phyloP scores from a whole-genome alignment of 2,329 filamentous ascomycete species.

The Fusarium subtropicale region DNA sequence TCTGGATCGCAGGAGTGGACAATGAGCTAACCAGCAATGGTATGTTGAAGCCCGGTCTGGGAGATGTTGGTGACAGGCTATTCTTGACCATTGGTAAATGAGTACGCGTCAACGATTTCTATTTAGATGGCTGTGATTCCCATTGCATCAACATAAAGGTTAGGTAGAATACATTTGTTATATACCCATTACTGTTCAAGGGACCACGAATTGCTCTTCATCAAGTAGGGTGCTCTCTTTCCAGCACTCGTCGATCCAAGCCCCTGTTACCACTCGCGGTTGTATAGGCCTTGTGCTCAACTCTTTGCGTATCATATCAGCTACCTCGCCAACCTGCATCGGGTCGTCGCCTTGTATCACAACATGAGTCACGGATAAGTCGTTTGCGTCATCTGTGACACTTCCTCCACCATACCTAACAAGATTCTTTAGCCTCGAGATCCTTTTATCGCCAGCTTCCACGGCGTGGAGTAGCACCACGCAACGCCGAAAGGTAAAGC shows the following conservation, averaged over 20 bases:
- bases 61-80: constrained; percentile 89
- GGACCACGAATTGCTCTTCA: constrained; percentile 71
- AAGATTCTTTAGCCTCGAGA: constrained; percentile 64
- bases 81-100: constrained; percentile 91
- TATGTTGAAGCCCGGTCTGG: constrained; percentile 91
- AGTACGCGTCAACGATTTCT: background rate
- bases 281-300: constrained; percentile 62
- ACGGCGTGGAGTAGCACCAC: constrained; percentile 56
- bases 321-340: constrained; percentile 52
- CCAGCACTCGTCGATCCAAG: constrained; percentile 88
- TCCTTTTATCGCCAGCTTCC: constrained; percentile 49
- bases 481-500: constrained; percentile 64
- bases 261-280: constrained; percentile 74
- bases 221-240: constrained; percentile 80
- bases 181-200: constrained; percentile 33
- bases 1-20: constrained; percentile 88
- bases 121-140: constrained; percentile 8
- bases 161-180: constrained; percentile 38
- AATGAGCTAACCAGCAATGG: constrained; percentile 77
- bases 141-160: constrained; percentile 32
- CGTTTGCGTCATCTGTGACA: constrained; percentile 63
- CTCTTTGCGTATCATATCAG: constrained; percentile 58
- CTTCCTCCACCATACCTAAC: constrained; percentile 77
- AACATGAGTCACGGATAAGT: constrained; percentile 76
- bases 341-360: constrained; percentile 63